A percentile compares a stretch with the other conserved stretches of the same genome.
phyloP scores from a whole-genome alignment of 768 basidiomycete genomes.

The Ephemerocybe angulata region DNA sequence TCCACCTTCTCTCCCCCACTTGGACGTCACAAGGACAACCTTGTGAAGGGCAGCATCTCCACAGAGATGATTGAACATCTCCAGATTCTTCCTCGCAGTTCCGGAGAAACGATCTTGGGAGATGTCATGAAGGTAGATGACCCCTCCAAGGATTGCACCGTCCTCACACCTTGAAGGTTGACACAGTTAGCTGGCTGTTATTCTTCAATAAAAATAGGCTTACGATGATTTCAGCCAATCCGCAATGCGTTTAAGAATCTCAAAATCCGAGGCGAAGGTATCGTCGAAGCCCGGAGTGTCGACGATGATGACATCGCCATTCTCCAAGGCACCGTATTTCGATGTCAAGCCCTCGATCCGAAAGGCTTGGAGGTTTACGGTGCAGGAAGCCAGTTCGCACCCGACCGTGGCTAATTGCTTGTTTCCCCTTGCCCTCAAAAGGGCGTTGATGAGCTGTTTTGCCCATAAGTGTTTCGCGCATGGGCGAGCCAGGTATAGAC shows the following conservation, averaged over 20 bases:
- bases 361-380: slow-evolving; percentile 17
- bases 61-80: slow-evolving; percentile 24
- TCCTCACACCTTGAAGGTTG: slow-evolving; percentile 15
- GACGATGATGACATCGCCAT: slow-evolving; percentile 14
- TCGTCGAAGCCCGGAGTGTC: slow-evolving; percentile 28
- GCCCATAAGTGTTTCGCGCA: background rate
- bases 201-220: slow-evolving; percentile 1
- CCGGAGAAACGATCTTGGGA: slow-evolving; percentile 28
- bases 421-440: background rate
- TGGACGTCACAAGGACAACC: slow-evolving; percentile 29
- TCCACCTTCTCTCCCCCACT: slow-evolving; percentile 25
- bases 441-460: slow-evolving; percentile 19
- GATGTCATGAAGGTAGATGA: slow-evolving; percentile 22
- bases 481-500: background rate
- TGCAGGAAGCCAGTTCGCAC: slow-evolving; percentile 21
- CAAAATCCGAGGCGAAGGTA: slow-evolving; percentile 17
- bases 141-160: slow-evolving; percentile 20
- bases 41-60: slow-evolving; percentile 18
- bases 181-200: background rate
- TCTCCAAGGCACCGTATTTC: background rate
- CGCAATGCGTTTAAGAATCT: slow-evolving; percentile 22
- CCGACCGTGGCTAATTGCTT: slow-evolving; percentile 13
- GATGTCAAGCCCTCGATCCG: background rate
- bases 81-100: slow-evolving; percentile 24
- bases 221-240: slow-evolving; percentile 25